Conservation (phyloP, 2,329 filamentous ascomycete genomes). For the Tolypocladium inflatum region DNA sequence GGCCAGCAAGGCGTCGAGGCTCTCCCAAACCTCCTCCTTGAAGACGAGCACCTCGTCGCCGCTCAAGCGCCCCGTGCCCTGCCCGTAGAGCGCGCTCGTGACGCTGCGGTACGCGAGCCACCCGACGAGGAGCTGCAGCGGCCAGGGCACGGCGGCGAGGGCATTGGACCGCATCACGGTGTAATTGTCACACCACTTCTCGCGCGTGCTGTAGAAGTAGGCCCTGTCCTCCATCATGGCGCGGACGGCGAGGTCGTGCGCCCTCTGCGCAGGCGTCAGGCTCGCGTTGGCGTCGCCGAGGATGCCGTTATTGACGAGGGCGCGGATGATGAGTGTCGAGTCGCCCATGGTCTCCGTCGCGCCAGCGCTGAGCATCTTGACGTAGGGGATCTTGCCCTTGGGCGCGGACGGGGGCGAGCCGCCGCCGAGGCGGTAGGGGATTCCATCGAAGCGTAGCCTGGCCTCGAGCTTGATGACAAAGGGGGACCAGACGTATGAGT, state of each 20-base stretch:
- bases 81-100: conserved; percentile 38
- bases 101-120: conserved; percentile 34
- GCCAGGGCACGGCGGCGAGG: conserved; percentile 40
- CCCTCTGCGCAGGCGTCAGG: conserved; percentile 27
- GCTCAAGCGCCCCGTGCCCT: conserved; percentile 43
- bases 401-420: conserved; percentile 39
- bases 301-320: conserved; percentile 27
- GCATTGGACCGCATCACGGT: conserved; percentile 44
- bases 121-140: conserved; percentile 40
- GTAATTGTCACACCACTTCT: conserved; percentile 52
- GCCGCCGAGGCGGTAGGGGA: conserved; percentile 33
- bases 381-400: conserved; percentile 51
- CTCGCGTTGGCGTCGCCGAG: conserved; percentile 37
- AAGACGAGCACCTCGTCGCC: conserved; percentile 36
- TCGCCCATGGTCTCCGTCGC: conserved; percentile 31
- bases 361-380: conserved; percentile 22
- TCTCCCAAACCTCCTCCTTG: conserved; percentile 43
- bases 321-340: conserved; percentile 43
- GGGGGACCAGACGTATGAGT: conserved; percentile 45
- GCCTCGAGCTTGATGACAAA: conserved; percentile 55
- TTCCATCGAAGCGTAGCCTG: conserved; percentile 42
- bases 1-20: conserved; percentile 34
- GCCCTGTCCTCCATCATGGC: conserved; percentile 51
- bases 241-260: conserved; percentile 40
- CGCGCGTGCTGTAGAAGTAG: conserved; percentile 41